Conservation (phyloP, 768 basidiomycete genomes). For the Collybia nuda region DNA sequence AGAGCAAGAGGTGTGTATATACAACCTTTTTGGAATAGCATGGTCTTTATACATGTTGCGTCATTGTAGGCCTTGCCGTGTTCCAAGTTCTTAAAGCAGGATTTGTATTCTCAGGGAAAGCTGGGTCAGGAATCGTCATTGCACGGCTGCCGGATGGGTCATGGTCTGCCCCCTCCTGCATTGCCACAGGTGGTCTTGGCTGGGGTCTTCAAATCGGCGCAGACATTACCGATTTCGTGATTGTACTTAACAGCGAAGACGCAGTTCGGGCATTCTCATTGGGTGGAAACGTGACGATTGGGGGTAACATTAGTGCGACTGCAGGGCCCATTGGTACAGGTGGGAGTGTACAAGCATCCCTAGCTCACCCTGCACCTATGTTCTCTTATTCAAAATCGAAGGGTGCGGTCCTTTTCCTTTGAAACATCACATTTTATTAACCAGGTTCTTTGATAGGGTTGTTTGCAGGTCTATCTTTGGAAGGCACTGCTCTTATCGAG, state of each 20-base stretch:
- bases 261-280: slow-evolving; percentile 94
- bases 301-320: slow-evolving; percentile 80
- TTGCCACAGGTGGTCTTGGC: slow-evolving; percentile 92
- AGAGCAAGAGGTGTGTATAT: slow-evolving; percentile 71
- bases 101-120: slow-evolving; percentile 94
- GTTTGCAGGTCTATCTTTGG: slow-evolving; percentile 91
- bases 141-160: slow-evolving; percentile 92
- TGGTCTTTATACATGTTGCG: neutral
- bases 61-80: slow-evolving; percentile 79
- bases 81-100: slow-evolving; percentile 95
- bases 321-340: slow-evolving; percentile 96
- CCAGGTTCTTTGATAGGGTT: slow-evolving; percentile 53
- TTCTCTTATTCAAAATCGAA: slow-evolving; percentile 97
- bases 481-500: slow-evolving; percentile 93
- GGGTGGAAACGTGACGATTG: slow-evolving; percentile 95
- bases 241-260: slow-evolving; percentile 96
- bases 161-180: slow-evolving; percentile 96
- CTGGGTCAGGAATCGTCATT: slow-evolving; percentile 90
- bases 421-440: neutral
- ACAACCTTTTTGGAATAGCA: neutral
- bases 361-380: slow-evolving; percentile 95
- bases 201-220: slow-evolving; percentile 97
- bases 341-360: slow-evolving; percentile 80
- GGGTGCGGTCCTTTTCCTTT: slow-evolving; percentile 46
- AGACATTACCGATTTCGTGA: slow-evolving; percentile 93